phyloP scores from a whole-genome alignment of 805 yeast species.

The Teunomyces stri region DNA sequence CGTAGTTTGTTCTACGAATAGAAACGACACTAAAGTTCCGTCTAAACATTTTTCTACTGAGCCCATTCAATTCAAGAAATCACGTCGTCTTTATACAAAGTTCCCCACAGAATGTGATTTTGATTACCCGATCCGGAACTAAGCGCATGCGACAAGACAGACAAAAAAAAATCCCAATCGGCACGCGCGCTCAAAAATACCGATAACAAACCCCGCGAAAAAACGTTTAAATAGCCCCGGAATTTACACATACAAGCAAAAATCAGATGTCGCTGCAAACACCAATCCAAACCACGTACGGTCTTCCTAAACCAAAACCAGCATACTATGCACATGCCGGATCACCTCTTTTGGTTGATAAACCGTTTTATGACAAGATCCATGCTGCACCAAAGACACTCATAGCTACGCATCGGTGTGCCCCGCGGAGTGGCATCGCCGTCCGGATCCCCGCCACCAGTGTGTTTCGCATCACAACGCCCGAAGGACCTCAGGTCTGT shows the following conservation, averaged over 20 bases:
- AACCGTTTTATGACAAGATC: constrained; percentile 44
- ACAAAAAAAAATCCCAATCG: neutral
- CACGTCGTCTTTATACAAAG: neutral
- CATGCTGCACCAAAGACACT: constrained; percentile 44
- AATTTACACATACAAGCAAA: neutral
- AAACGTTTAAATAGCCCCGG: neutral
- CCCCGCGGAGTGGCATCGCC: constrained; percentile 59
- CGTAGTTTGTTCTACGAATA: constrained; percentile 28
- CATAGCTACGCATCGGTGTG: constrained; percentile 42
- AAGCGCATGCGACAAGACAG: neutral
- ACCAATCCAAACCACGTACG: constrained; percentile 32
- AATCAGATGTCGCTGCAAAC: constrained; percentile 26
- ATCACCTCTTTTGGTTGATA: constrained; percentile 51
- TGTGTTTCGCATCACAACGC: constrained; percentile 58
- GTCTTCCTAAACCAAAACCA: constrained; percentile 46
- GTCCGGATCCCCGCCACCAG: constrained; percentile 62
- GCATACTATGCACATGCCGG: constrained; percentile 59
- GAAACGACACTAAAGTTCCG: constrained; percentile 6
- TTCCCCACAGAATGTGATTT: neutral
- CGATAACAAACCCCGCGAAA: neutral
- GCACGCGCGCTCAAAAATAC: neutral
- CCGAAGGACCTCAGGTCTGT: constrained; percentile 71
- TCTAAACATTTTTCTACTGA: neutral
- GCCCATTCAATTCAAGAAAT: no score
- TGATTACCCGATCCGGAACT: neutral